Base-by-base conservation (phyloP, 768 basidiomycete species). In the Boletus rubroflammeus region DNA sequence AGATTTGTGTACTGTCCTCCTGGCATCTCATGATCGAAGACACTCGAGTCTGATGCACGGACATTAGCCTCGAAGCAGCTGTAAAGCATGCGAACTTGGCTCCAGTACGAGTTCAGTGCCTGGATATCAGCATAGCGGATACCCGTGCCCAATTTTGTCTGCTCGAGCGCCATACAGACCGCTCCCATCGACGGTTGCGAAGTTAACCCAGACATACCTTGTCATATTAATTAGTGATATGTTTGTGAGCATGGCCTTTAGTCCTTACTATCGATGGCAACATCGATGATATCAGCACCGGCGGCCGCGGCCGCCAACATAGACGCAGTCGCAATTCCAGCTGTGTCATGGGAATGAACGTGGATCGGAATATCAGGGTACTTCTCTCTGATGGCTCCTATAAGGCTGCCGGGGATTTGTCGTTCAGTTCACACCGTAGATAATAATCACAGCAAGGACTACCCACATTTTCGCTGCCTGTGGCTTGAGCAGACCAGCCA, bases 131-230 rank as follows among this genome's bases (percentile, higher is more conserved):
- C 90, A 70, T 96, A 94, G 49, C 90, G 88, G 66, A 99, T 99
- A 56, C 97, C 97, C 21, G 96, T 94, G 59, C 95, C 97, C 54
- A 98, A 78, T 35, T 79, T 74, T 35, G 92, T 94, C 75, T 99
- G 97, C 75, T 99, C 97, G 45, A 99, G 76, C 26, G 97, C 96
- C 77, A 85, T 83, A 73, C 88, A 89, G 35, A 99, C 84, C 32
- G 97, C 97, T 63, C 97, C 97, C 97, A 99, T 99, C 5, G 97
- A 92, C 19, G 97, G 95, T 67, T 99, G 97, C 19, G 97, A 98
- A 47, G 97, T 99, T 60, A 96, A 77, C 55, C 97, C 97, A 53
- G 96, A 98, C 89, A 99, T 96, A 75, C 92, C 93, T 96, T 65
- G 26, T 41, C 38, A 25, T 53, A 49, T 60, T 31, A 29, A 57